Evolutionary conservation across 805 yeast genomes (phyloP), one percentile per base, ranked within the genome.

Genomic region (Metschnikowia henanensis): DNA sequence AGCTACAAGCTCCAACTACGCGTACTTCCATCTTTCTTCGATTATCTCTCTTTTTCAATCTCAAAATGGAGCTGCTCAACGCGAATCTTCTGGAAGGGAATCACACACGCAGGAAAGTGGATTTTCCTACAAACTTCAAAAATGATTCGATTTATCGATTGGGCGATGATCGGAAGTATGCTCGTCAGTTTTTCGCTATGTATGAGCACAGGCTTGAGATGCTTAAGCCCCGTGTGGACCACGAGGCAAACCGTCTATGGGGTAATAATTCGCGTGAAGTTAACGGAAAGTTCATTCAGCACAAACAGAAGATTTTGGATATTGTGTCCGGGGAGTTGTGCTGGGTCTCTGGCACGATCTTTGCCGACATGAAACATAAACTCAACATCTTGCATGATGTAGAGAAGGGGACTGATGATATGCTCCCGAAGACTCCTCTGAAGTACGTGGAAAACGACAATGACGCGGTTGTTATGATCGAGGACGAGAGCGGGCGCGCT

Each of bases 401-500:
- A 7, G 80, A 85, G 25, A 76, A 75, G 20, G 77, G 77, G 26
- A 60, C 64, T 38, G 81, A 79, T 53, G 83, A 79, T 28, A 72
- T 72, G 10, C 63, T 77, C 39, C 79, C 78, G 3, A 46, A 56
- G 53, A 38, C 62, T 64, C 26, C 77, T 70, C 2, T 65, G 42
- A 49, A 58, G 51, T 55, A 58, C 36, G 45, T 61, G 42, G 58
- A 72, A 59, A 44, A 62, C 39, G 84, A 84, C 47, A 66, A 74
- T 7, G 84, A 80, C 51, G 76, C 80, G 0, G 60, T 53, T 30
- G 61, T 77, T 13, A 80, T 83, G 83, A 61, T 94, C 28, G 98
- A 94, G 62, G 99, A 94, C 64, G 97, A 90, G 57, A 81, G 90
- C 43, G 99, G 99, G 3, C 72, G 99, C 39, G 83, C 95, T 6